A percentile compares a stretch with the other conserved stretches of the same genome.
These are phyloP conservation scores for Clonostachys solani DNA, from an alignment of 2,329 filamentous ascomycete genomes.

Conservation along the genomic window DNA sequence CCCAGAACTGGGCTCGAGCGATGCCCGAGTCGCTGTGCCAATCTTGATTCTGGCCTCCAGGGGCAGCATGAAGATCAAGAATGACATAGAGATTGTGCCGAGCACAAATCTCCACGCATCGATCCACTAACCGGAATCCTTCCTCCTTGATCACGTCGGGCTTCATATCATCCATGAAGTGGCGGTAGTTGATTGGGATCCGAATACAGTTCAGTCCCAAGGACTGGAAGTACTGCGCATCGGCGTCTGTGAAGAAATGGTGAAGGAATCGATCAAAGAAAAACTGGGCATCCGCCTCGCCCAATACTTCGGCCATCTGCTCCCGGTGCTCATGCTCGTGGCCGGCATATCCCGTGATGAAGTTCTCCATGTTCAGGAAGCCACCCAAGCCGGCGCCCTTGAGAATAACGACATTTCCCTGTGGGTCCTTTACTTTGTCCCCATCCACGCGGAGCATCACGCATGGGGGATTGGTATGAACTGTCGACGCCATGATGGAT, in stretches of 20 bases:
- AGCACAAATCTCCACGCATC: constrained; percentile 38
- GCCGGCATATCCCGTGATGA: constrained; percentile 59
- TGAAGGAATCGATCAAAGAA: constrained; percentile 55
- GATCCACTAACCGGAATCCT: constrained; percentile 44
- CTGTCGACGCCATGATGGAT: too few relatives aligned
- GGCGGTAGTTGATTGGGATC: constrained; percentile 57
- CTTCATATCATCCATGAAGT: constrained; percentile 49
- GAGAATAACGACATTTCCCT: constrained; percentile 39
- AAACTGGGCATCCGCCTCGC: constrained; percentile 51
- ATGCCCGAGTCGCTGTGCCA: constrained; percentile 37
- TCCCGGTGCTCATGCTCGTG: constrained; percentile 52
- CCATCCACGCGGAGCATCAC: constrained; percentile 21
- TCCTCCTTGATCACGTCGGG: constrained; percentile 38
- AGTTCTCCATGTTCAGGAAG: constrained; percentile 50
- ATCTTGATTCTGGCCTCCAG: constrained; percentile 41
- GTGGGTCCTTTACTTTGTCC: constrained; percentile 33
- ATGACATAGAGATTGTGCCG: constrained; percentile 37
- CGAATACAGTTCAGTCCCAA: constrained; percentile 54
- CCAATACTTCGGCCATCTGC: constrained; percentile 47
- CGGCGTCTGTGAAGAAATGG: constrained; percentile 54
- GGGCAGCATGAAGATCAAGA: constrained; percentile 37
- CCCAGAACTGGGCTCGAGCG: constrained; percentile 37
- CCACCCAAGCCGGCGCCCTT: constrained; percentile 23
- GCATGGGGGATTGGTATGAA: constrained; percentile 6
- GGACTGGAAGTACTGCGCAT: constrained; percentile 53